Evolutionary conservation across 805 yeast genomes (phyloP).

Genomic region (Zygosaccharomyces gambellarensis): DNA sequence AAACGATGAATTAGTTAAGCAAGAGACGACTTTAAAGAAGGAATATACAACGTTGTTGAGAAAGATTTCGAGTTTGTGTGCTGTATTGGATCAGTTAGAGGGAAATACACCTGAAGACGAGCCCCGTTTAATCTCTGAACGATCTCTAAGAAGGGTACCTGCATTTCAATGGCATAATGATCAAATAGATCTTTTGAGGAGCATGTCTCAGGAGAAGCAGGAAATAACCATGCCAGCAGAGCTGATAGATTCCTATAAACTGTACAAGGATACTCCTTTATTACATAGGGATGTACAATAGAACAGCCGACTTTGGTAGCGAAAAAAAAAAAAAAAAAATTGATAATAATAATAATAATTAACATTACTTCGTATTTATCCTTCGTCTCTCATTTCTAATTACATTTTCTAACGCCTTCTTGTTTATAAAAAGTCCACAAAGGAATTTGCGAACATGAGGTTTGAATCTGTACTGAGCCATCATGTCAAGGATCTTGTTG

Average conservation of each 20-base stretch:
- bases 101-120: constrained; percentile 1
- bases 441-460: constrained; percentile 60
- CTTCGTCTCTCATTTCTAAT: constrained; percentile 42
- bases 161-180: constrained; percentile 29
- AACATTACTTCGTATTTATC: constrained; percentile 2
- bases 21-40: constrained; percentile 27
- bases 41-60: constrained; percentile 33
- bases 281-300: constrained; percentile 21
- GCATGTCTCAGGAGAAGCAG: constrained; percentile 6
- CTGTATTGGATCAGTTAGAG: constrained; percentile 18
- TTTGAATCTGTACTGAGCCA: constrained; percentile 56
- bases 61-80: constrained; percentile 26
- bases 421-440: constrained; percentile 57
- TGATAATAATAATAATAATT: not conserved
- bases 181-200: constrained; percentile 17
- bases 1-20: constrained; percentile 32
- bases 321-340: constrained; percentile 4
- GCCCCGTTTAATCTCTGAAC: constrained; percentile 16
- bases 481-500: constrained; percentile 44
- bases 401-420: constrained; percentile 47
- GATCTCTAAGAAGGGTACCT: constrained; percentile 19
- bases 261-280: constrained; percentile 28
- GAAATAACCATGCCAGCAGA: constrained; percentile 25
- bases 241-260: constrained; percentile 24
- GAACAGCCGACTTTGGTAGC: not conserved